Conservation (phyloP, 2,329 filamentous ascomycete genomes). For the Penicillium sp. region DNA sequence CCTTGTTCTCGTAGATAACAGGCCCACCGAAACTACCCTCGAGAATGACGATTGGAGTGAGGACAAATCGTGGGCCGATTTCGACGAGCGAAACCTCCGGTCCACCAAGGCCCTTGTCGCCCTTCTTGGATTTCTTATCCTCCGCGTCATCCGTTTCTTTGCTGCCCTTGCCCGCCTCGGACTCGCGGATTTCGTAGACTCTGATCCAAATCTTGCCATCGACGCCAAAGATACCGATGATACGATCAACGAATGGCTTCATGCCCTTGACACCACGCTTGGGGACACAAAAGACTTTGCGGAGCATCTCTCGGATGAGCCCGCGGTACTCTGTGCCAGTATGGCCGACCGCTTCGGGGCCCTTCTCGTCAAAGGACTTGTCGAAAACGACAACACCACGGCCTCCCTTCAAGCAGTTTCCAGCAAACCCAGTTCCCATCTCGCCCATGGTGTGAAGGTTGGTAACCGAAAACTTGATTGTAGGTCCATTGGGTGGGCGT, state of each 20-base stretch:
- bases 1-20: conserved; percentile 96
- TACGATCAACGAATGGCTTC: conserved; percentile 94
- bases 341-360: conserved; percentile 66
- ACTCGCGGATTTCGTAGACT: conserved; percentile 88
- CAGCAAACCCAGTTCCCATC: conserved; percentile 64
- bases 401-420: conserved; percentile 93
- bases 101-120: conserved; percentile 48
- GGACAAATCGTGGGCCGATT: conserved; percentile 87
- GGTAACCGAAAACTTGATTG: conserved; percentile 52
- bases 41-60: conserved; percentile 91
- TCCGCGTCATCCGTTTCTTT: conserved; percentile 31
- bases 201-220: conserved; percentile 96
- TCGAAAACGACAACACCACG: conserved; percentile 91
- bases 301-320: conserved; percentile 76
- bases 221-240: conserved; percentile 85
- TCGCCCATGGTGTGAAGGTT: conserved; percentile 94
- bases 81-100: conserved; percentile 82
- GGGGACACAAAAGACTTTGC: conserved; percentile 88
- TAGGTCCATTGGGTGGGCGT: conserved; percentile 81
- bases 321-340: conserved; percentile 42
- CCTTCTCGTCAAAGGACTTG: conserved; percentile 73
- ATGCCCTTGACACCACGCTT: conserved; percentile 74
- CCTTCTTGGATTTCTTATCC: conserved; percentile 27
- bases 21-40: conserved; percentile 94
- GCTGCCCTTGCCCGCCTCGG: conserved; percentile 55